These are phyloP conservation scores for Microcyclospora tardicrescens DNA, from an alignment of 2,329 filamentous ascomycete genomes.

Conservation along the genomic window DNA sequence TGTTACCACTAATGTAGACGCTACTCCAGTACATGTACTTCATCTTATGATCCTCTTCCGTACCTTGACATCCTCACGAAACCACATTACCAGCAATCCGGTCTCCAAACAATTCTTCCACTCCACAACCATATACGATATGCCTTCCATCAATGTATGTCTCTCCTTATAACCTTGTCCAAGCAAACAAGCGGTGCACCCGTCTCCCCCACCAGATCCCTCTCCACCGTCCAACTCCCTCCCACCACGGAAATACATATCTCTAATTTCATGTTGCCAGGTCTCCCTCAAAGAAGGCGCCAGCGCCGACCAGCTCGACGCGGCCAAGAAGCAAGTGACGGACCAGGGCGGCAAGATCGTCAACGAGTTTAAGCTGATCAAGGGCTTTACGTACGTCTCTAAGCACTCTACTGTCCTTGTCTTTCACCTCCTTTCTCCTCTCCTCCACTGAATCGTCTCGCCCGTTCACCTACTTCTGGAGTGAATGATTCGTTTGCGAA, in stretches of 20 bases:
- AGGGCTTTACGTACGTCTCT: constrained; percentile 72
- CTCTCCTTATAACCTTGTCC: not conserved
- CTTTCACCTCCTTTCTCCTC: not conserved
- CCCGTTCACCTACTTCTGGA: not conserved
- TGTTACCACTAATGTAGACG: too few species aligned
- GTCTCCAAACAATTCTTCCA: not conserved
- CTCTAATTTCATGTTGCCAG: constrained; percentile 33
- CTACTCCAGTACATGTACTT: too few species aligned
- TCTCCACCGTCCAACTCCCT: too few species aligned
- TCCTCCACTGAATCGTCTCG: not conserved
- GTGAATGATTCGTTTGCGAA: not conserved
- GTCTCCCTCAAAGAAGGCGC: constrained; percentile 67
- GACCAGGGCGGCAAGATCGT: constrained; percentile 72
- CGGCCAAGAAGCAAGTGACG: constrained; percentile 61
- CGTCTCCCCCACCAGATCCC: too few species aligned
- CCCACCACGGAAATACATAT: too few species aligned
- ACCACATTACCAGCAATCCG: not conserved
- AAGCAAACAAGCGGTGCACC: too few species aligned
- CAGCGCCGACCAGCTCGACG: constrained; percentile 32
- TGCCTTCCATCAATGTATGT: constrained; percentile 20
- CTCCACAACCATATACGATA: constrained; percentile 3
- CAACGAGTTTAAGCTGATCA: constrained; percentile 76
- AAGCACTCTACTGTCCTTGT: not conserved
- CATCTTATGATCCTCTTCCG: too few species aligned
- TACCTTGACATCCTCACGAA: too few species aligned